Percentiles rank a stretch among this genome's conserved stretches.
These are phyloP conservation scores for Zygosaccharomyces bailii DNA, from an alignment of 805 yeast genomes.

Conservation along the genomic window DNA sequence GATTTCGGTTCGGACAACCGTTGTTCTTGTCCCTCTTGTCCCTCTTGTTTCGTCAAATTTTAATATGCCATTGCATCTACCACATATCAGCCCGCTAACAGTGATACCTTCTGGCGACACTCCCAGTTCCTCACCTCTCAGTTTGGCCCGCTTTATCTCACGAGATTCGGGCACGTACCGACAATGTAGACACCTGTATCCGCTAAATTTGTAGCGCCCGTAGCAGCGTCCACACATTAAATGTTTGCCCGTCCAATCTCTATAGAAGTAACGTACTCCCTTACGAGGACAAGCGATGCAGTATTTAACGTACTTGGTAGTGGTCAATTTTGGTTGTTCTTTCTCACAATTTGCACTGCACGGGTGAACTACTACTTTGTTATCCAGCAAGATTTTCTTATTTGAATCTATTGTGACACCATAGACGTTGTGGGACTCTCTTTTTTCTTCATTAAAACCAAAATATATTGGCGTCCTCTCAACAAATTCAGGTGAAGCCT, in stretches of 20 bases:
- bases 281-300: conserved; percentile 28
- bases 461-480: conserved; percentile 24
- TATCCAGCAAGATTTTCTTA: conserved; percentile 22
- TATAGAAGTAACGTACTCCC: conserved; percentile 26
- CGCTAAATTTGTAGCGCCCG: conserved; percentile 27
- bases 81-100: conserved; percentile 20
- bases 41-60: conserved; percentile 21
- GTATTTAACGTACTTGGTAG: conserved; percentile 20
- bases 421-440: conserved; percentile 21
- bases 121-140: conserved; percentile 15
- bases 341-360: conserved; percentile 20
- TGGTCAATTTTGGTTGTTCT: conserved; percentile 21
- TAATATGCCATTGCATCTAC: conserved; percentile 20
- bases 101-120: conserved; percentile 18
- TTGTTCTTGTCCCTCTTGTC: conserved; percentile 12
- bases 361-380: conserved; percentile 21
- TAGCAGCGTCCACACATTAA: conserved; percentile 28
- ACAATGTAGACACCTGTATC: conserved; percentile 25
- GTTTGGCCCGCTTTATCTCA: conserved; percentile 21
- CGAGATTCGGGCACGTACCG: conserved; percentile 29
- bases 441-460: conserved; percentile 20
- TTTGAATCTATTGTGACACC: conserved; percentile 21
- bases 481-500: conserved; percentile 15
- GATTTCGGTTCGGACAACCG: not conserved
- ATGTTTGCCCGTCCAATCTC: conserved; percentile 28